Percentiles rank a stretch among this genome's conserved stretches.
Evolutionary conservation across 2,329 filamentous ascomycete genomes (phyloP).

Genomic region (Aurifilum marmelostoma): DNA sequence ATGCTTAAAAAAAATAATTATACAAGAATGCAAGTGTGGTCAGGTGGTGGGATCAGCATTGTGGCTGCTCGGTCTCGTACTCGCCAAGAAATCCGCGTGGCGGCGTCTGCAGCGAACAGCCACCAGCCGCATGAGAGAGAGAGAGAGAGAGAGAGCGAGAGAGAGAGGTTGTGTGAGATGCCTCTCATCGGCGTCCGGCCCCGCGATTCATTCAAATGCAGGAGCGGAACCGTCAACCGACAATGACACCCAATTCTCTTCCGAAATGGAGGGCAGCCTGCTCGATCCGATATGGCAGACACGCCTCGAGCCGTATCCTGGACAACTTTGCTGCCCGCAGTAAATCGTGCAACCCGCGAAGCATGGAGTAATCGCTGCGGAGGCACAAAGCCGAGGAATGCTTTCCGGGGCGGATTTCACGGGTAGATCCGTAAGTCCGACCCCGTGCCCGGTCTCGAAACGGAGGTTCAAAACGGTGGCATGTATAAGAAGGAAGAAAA

Average conservation of each 20-base stretch:
- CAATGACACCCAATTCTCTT: no score
- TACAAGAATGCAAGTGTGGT: neutral
- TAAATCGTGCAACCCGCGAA: neutral
- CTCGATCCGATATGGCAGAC: no score
- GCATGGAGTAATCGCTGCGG: neutral
- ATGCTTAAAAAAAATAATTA: no score
- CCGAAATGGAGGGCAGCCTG: no score
- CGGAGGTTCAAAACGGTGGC: neutral
- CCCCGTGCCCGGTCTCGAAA: neutral
- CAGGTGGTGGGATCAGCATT: neutral
- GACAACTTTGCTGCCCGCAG: no score
- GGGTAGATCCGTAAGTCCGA: conserved; percentile 5
- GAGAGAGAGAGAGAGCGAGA: no score
- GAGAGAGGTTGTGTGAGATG: neutral
- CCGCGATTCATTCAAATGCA: neutral
- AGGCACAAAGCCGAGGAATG: neutral
- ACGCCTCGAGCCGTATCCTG: no score
- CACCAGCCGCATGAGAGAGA: neutral
- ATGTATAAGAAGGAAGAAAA: neutral
- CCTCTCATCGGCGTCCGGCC: neutral
- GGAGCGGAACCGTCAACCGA: neutral
- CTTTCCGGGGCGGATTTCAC: neutral
- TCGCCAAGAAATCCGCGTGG: neutral
- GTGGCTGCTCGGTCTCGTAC: neutral
- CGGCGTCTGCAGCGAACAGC: neutral